Percentiles rank a stretch among this genome's conserved stretches.
Evolutionary conservation across 2,329 filamentous ascomycete genomes (phyloP).

Genomic region (Verticillium isaacii): DNA sequence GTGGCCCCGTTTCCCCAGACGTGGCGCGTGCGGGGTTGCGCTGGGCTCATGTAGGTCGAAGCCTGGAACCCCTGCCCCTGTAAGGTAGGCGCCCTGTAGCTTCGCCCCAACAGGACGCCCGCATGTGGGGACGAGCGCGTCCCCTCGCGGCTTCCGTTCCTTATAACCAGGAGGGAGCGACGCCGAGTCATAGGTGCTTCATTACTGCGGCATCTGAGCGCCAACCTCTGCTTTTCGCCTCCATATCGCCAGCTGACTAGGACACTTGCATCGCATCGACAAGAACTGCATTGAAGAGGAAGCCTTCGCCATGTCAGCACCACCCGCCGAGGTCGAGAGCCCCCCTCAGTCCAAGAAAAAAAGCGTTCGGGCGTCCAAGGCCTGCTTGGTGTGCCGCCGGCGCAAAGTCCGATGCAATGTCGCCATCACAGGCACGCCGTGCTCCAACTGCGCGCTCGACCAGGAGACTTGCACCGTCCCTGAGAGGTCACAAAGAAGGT

Average conservation of each 20-base stretch:
- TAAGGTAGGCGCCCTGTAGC: neutral
- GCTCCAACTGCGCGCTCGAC: neutral
- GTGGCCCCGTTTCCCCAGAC: neutral
- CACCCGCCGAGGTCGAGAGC: neutral
- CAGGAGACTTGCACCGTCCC: neutral
- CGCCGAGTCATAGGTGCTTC: neutral
- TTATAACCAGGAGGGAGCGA: neutral
- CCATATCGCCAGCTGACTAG: too few species aligned
- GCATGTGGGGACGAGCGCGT: neutral
- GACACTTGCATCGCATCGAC: too few species aligned
- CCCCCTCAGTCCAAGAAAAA: neutral
- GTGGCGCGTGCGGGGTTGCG: too few species aligned
- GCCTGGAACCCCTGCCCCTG: neutral
- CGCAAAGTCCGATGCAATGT: constrained; percentile 3
- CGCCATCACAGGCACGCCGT: neutral
- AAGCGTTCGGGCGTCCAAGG: neutral
- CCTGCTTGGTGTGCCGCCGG: neutral
- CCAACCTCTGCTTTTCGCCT: neutral
- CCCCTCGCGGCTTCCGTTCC: neutral
- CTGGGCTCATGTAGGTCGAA: neutral
- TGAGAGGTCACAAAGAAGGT: neutral
- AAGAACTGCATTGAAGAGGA: too few species aligned
- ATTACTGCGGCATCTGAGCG: too few species aligned
- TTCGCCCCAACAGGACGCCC: neutral
- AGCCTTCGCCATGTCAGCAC: neutral